These are phyloP conservation scores for Pichia kluyveri DNA, from an alignment of 805 yeast species.

Conservation along the genomic window DNA sequence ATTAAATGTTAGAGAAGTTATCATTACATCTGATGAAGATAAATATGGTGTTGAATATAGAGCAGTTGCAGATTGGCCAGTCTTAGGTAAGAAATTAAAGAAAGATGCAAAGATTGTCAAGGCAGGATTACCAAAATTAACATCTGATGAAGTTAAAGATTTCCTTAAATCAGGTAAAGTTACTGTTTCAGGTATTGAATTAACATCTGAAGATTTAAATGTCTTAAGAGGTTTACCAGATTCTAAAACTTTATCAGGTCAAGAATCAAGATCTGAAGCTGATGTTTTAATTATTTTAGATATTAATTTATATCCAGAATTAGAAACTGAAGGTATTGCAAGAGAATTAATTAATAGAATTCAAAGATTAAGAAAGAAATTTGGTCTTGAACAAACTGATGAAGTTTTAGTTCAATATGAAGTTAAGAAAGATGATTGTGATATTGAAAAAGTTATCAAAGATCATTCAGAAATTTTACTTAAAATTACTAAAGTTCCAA, in stretches of 20 bases:
- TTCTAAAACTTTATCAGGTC: conserved; percentile 52
- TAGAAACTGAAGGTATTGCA: conserved; percentile 89
- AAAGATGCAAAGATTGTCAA: conserved; percentile 89
- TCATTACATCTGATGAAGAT: conserved; percentile 84
- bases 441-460: conserved; percentile 50
- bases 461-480: conserved; percentile 59
- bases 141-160: conserved; percentile 74
- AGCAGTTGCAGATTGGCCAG: conserved; percentile 99
- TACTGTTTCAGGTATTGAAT: conserved; percentile 81
- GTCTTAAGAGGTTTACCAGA: conserved; percentile 87
- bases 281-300: conserved; percentile 89
- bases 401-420: conserved; percentile 84
- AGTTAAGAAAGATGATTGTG: conserved; percentile 60
- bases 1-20: conserved; percentile 80
- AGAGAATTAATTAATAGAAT: conserved; percentile 96
- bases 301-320: conserved; percentile 76
- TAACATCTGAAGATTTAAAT: conserved; percentile 80
- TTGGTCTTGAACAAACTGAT: conserved; percentile 89
- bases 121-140: conserved; percentile 77
- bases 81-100: conserved; percentile 93
- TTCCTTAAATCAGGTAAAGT: conserved; percentile 68
- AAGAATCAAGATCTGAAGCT: conserved; percentile 78
- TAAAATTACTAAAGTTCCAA: conserved; percentile 67
- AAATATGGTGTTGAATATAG: conserved; percentile 86
- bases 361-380: conserved; percentile 95